Evolutionary conservation across 768 basidiomycete genomes (phyloP), one percentile per base, ranked within the genome.

Genomic region (Lactarius hatsudake): DNA sequence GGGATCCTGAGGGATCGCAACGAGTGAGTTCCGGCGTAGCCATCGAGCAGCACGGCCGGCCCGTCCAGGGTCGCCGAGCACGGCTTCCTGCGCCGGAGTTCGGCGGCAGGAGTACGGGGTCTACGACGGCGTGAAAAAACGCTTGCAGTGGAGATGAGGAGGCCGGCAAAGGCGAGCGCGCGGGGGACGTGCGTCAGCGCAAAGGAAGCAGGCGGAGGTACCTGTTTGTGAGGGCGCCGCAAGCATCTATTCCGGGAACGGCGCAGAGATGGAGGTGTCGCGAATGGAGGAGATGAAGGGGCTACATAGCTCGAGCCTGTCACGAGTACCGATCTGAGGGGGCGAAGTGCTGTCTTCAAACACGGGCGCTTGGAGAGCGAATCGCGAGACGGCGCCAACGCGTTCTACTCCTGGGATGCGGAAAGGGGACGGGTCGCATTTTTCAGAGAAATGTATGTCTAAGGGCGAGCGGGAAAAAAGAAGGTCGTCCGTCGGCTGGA

Each of bases 131-230:
- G 36, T 12, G 12, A 13, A 3, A 12, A 38, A 13, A 9, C 78
- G 73, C 83, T 85, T 7, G 80, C 76, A 43, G 83, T 80, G 57
- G 77, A 72, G 6, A 80, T 77, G 3, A 84, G 84, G 3, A 86
- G 76, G 2, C 85, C 84, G 64, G 86, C 76, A 73, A 87, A 85
- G 5, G 83, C 78, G 26, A 87, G 80, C 18, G 84, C 83, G 43
- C 80, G 84, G 1, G 79, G 73, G 1, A 85, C 85, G 62, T 83
- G 76, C 10, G 75, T 72, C 5, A 80, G 71, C n/a, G n/a, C 78
- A 48, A 86, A 74, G 15, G 82, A 88, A 80, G 83, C 1, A 87
- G 86, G 72, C 83, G 84, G 48, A 87, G 79, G 71, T 87, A 85
- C 0, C 78, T 88, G 36, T 79, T 83, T 20, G 80, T 78, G 38